Base-by-base conservation (phyloP, 352 stramenopile species). In the Elongisporangium senticosum region DNA sequence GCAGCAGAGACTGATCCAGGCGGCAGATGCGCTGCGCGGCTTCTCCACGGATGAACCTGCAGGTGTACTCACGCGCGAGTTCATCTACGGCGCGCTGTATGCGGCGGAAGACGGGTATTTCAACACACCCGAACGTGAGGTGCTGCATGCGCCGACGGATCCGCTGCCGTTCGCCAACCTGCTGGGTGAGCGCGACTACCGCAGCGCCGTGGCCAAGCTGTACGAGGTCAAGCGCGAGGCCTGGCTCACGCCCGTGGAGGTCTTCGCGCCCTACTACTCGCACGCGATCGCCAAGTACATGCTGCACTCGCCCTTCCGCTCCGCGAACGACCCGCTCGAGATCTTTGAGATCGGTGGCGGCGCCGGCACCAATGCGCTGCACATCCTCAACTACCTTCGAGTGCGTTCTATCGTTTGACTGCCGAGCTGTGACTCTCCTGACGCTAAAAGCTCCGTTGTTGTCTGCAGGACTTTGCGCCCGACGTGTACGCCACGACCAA, bases 191-290 rank as follows among this genome's bases (percentile, higher is more conserved):
- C 63, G 74, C 23, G 87, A 92, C 56, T 96, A 93, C 69, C 78
- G 81, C 33, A 67, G 70, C 15, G 64, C 74, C 6, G 65, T 95
- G 2, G 76, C 75, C 14, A 55, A 85, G 56, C 63, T 93, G 43
- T 96, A 96, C 68, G 68, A 77, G 61, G 65, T 77, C 53, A 75
- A 74, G 24, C 72, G 67, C 17, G 87, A 95, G 69, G 87, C 86
- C 24, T 97, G 86, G 86, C 82, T 96, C 56, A 97, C 90, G 49
- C 90, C 90, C 21, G 90, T 95, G 8, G 88, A 97, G 58, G 77
- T 96, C 22, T 97, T 96, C 55, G 74, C 75, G 53, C 90, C 90
- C 14, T 76, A 87, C 57, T 96, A 96, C 70, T 96, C 87, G 55
- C 69, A 92, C 19, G 89, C 88, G 19, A 69, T 97, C 56, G 90